Percentiles rank a stretch among this genome's conserved stretches.
Conservation (phyloP, 768 basidiomycete species). For the Hirschioporus abietinus region DNA sequence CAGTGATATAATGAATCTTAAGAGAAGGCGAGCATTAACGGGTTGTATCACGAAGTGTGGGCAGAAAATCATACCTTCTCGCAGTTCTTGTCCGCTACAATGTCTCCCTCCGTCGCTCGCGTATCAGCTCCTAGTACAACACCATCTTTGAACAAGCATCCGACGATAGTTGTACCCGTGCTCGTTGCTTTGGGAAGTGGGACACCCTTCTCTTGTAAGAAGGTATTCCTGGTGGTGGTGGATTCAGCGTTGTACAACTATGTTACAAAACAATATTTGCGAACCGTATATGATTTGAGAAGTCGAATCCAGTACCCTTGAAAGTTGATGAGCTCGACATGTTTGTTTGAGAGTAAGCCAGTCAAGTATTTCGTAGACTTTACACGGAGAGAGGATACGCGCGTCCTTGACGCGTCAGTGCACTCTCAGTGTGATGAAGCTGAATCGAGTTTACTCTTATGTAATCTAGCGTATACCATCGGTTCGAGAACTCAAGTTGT, state of each 20-base stretch:
- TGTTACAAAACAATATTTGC: constrained; percentile 6
- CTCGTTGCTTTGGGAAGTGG: constrained; percentile 81
- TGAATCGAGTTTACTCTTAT: too few relatives aligned
- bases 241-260: background rate
- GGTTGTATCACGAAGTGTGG: background rate
- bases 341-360: constrained; percentile 19
- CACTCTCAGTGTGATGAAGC: too few relatives aligned
- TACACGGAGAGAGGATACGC: background rate
- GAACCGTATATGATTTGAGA: constrained; percentile 70
- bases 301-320: constrained; percentile 63
- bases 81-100: constrained; percentile 99
- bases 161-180: constrained; percentile 97
- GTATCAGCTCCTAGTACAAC: constrained; percentile 96
- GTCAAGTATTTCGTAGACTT: background rate
- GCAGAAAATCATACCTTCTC: constrained; percentile 70
- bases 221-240: constrained; percentile 61
- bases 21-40: background rate
- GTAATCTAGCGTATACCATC: too few relatives aligned
- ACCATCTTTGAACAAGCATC: constrained; percentile 88
- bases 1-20: constrained; percentile 96
- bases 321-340: constrained; percentile 48
- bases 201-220: constrained; percentile 63
- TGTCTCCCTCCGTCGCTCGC: constrained; percentile 87
- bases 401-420: background rate
- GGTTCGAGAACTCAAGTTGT: too few relatives aligned